Percentiles rank a stretch among this genome's conserved stretches.
Evolutionary conservation across 73 alveolate species (phyloP).

Genomic region (Diophrys appendiculata): DNA sequence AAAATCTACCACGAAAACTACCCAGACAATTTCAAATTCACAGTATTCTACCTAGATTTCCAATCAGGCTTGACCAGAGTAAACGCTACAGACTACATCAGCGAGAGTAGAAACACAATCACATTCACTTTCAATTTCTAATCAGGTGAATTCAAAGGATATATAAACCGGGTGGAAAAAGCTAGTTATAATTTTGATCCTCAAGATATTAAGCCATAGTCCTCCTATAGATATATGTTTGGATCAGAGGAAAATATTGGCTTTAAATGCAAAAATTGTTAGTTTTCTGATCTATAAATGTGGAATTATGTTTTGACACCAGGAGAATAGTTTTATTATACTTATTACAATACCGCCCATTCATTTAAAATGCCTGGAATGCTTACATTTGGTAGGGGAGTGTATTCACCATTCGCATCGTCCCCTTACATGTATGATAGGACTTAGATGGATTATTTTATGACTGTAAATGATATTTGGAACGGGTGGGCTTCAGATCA

Average conservation of each 20-base stretch:
- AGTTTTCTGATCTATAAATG: too few relatives aligned
- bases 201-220: not conserved
- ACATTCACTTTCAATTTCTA: not conserved
- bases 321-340: too few relatives aligned
- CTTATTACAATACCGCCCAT: too few relatives aligned
- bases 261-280: too few relatives aligned
- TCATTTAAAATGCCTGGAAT: too few relatives aligned
- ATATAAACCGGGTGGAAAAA: not conserved
- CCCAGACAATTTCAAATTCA: not conserved
- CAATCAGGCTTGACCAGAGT: not conserved
- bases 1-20: not conserved
- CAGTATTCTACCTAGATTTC: not conserved
- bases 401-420: too few relatives aligned
- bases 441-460: too few relatives aligned
- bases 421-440: too few relatives aligned
- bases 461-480: not conserved
- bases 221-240: not conserved
- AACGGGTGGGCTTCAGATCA: not conserved
- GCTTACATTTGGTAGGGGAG: too few relatives aligned
- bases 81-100: not conserved
- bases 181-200: not conserved
- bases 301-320: too few relatives aligned
- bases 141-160: not conserved
- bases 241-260: not conserved
- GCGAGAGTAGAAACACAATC: not conserved